phyloP scores from a whole-genome alignment of 2,329 filamentous ascomycete species.

The Metarhizium anisopliae region DNA sequence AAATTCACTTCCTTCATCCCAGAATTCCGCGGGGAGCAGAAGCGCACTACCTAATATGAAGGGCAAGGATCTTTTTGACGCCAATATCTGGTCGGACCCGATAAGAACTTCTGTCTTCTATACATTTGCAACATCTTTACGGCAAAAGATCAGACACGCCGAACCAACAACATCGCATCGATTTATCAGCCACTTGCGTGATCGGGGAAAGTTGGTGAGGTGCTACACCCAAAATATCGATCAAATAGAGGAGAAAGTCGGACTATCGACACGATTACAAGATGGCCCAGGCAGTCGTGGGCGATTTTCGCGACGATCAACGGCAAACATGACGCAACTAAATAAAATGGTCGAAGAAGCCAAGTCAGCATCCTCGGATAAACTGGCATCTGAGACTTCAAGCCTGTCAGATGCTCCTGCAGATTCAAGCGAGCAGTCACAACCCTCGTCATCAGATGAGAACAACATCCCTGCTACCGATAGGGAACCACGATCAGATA shows the following conservation, averaged over 20 bases:
- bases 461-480: slow-evolving; percentile 1
- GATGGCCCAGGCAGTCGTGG: slow-evolving; percentile 53
- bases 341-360: slow-evolving; percentile 29
- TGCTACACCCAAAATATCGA: slow-evolving; percentile 74
- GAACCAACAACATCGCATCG: slow-evolving; percentile 56
- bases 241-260: slow-evolving; percentile 61
- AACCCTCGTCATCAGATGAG: slow-evolving; percentile 8
- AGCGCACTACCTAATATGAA: slow-evolving; percentile 51
- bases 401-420: background rate
- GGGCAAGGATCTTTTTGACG: slow-evolving; percentile 63
- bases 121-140: slow-evolving; percentile 59
- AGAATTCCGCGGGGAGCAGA: slow-evolving; percentile 23
- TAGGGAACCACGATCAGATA: slow-evolving; percentile 11
- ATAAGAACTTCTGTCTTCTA: slow-evolving; percentile 63
- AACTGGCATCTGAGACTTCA: slow-evolving; percentile 11
- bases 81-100: slow-evolving; percentile 60
- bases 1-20: slow-evolving; percentile 29
- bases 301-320: slow-evolving; percentile 46
- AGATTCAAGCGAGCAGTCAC: slow-evolving; percentile 7
- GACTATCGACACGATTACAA: slow-evolving; percentile 52
- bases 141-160: slow-evolving; percentile 55
- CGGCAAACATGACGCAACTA: slow-evolving; percentile 23
- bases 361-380: slow-evolving; percentile 5
- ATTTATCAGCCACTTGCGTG: slow-evolving; percentile 58
- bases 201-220: slow-evolving; percentile 58